Evolutionary conservation across 1,284 basidiomycete species (phyloP), one percentile per base, ranked within the genome.

Genomic region (Ustilago sp.): DNA sequence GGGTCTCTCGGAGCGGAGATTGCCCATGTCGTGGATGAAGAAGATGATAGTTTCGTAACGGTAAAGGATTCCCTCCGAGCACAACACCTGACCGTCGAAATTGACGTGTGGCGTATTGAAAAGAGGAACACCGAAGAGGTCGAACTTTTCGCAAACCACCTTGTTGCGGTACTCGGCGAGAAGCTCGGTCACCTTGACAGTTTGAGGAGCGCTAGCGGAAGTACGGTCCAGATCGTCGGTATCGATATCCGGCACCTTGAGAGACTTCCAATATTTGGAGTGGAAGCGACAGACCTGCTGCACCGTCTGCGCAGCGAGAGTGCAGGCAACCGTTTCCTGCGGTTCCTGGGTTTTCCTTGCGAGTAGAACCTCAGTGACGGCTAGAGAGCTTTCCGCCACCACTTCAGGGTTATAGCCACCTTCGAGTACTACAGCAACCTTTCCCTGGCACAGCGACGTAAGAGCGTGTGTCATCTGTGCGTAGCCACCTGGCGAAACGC

Each of bases 401-500:
- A 95, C 92, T 8, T 94, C 90, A 31, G 98, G 90, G 82, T 95
- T 95, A 87, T 99, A 99, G 0, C 97, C 97, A 19, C 97, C 97
- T 94, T 99, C 97, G 34, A 99, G 90, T 4, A 94, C 95, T 28
- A 97, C 94, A 13, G 97, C 94, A 8, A 98, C 82, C 80, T 91
- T 92, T 7, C 97, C 97, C 4, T 91, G 90, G 12, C 96, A 95
- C 9, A 99, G 89, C n/a, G 92, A 91, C 48, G 91, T 90, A 4
- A 99, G 89, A 92, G 97, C 95, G 82, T 98, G 93, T 3, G 97
- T 98, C 95, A 99, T 98, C 82, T 98, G 96, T 0, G 95, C 95
- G 86, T 95, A 99, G 2, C 95, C 96, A n/a, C 91, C 90, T 0
- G 97, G 97, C 1, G 93, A 90, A 65, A 99, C 95, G 74, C 91